Base-by-base conservation (phyloP, 805 yeast species). In the Candida mattraensis region DNA sequence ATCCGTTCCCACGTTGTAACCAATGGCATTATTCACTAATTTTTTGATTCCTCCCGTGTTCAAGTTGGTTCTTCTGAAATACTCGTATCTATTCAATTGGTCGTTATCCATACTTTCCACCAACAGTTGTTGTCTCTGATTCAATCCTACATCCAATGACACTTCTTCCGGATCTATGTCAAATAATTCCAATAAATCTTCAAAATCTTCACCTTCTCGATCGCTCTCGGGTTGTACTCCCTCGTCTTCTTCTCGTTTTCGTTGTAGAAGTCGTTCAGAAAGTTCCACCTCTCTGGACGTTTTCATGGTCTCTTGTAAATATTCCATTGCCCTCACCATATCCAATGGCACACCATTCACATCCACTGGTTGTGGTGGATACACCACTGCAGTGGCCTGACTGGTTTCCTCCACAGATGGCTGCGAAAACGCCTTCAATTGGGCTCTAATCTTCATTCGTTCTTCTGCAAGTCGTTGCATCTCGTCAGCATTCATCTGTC, bases 1-100 rank as follows among this genome's bases (percentile, higher is more conserved):
- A 43, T 83, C 84, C 39, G 76, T 85, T 2, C 91, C 80, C 8
- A 88, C 78, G 29, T 81, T 78, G 56, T 88, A 95, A 27, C 87
- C 88, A 31, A 87, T 66, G 0, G 84, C 83, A 18, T 83, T 75
- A 48, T 83, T 80, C 9, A 94, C 89, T 16, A 88, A 66, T 56
- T 84, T 85, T 58, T 83, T 85, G 7, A 91, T 83, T 3, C 89
- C 85, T 3, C 80, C 74, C 42, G 83, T 79, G 48, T 78, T 80
- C 37, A 83, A 58, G 26, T 83, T 78, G 25, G 95, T 81, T 48
- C 98, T 69, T 46, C 96, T 72, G 60, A 80, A 88, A 15, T 83
- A 84, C 56, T 88, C 96, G 59, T 87, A 91, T 33, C 96, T 63
- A 39, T 81, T 80, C 80, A 85, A 80, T 55, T 91, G 97, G 18